phyloP scores from a whole-genome alignment of 352 stramenopile species.

The Globisporangium takayamanum region DNA sequence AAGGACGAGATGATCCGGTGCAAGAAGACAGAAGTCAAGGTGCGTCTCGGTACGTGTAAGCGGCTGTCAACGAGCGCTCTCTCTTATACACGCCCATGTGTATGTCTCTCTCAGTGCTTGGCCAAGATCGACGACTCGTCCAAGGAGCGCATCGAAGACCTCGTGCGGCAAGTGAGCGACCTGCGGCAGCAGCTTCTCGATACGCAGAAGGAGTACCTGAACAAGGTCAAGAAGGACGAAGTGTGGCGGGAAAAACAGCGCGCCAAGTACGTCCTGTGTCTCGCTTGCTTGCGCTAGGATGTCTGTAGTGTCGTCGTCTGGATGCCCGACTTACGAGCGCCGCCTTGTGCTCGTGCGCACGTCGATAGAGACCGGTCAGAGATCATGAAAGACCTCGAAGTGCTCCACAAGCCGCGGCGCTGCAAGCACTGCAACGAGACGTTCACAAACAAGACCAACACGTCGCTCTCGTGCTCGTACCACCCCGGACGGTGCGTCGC shows the following conservation, averaged over 20 bases:
- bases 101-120: slow-evolving; percentile 25
- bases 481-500: slow-evolving; percentile 69
- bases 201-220: slow-evolving; percentile 72
- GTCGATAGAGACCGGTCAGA: slow-evolving; percentile 45
- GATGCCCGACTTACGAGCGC: too few relatives aligned
- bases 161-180: slow-evolving; percentile 62
- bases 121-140: slow-evolving; percentile 69
- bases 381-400: slow-evolving; percentile 69
- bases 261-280: slow-evolving; percentile 20
- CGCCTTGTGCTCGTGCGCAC: background rate
- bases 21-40: slow-evolving; percentile 78
- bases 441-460: slow-evolving; percentile 79
- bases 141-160: slow-evolving; percentile 72
- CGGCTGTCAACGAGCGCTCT: background rate
- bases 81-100: background rate
- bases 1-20: slow-evolving; percentile 57
- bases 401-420: slow-evolving; percentile 59
- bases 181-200: slow-evolving; percentile 72
- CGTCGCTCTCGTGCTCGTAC: slow-evolving; percentile 72
- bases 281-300: background rate
- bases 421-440: slow-evolving; percentile 82
- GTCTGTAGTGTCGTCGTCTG: too few relatives aligned
- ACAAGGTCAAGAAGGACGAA: slow-evolving; percentile 77
- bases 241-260: slow-evolving; percentile 59
- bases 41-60: background rate